Conservation (phyloP, 164 flowering plant species). For the Berberis thunbergii region DNA sequence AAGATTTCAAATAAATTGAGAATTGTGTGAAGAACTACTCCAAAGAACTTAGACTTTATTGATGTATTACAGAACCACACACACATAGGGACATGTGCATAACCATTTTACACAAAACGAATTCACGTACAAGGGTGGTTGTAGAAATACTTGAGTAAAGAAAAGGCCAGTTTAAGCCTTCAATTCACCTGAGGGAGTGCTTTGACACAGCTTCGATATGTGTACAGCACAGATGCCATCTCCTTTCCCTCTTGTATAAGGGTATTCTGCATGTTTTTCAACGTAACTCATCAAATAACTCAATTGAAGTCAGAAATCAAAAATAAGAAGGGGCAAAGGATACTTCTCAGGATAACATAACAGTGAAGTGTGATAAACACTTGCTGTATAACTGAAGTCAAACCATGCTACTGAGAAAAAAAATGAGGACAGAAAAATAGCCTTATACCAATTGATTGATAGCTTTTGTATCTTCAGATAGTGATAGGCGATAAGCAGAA, state of each 20-base stretch:
- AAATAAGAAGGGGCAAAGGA: background rate
- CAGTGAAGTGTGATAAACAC: background rate
- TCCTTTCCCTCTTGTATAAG: constrained; percentile 91
- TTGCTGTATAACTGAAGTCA: background rate
- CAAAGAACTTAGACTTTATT: no score
- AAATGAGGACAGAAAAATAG: constrained; percentile 4
- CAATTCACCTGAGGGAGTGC: constrained; percentile 91
- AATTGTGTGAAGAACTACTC: no score
- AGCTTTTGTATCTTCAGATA: constrained; percentile 94
- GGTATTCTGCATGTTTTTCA: constrained; percentile 50
- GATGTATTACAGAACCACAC: no score
- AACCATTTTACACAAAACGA: no score
- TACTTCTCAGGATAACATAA: background rate
- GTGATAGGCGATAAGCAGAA: constrained; percentile 83
- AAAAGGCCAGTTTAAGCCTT: background rate
- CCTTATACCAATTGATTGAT: constrained; percentile 78
- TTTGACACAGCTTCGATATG: constrained; percentile 97
- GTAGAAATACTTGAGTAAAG: background rate
- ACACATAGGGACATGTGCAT: no score
- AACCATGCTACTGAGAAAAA: background rate
- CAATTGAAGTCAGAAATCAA: background rate
- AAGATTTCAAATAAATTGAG: no score
- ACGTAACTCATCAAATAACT: constrained; percentile 6
- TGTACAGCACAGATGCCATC: constrained; percentile 91
- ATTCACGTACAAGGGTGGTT: no score